These are phyloP conservation scores for Knoxia roxburghii DNA, from an alignment of 257 asterid genomes.

Conservation along the genomic window DNA sequence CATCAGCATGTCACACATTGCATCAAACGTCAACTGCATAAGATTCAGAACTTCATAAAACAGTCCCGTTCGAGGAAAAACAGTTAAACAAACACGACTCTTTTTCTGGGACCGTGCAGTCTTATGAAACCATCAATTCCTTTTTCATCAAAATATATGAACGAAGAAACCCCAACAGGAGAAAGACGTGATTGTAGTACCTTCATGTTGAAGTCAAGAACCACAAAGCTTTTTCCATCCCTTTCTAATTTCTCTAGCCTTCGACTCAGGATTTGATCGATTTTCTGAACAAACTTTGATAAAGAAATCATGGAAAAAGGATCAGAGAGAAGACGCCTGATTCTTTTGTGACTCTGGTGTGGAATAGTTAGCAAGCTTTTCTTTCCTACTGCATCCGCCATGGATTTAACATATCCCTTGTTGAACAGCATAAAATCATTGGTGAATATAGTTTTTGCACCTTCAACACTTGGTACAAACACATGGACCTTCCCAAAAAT, in stretches of 20 bases:
- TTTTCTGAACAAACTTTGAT: constrained; percentile 36
- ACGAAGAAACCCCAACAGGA: no score
- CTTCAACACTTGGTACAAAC: constrained; percentile 49
- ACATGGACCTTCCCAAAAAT: constrained; percentile 47
- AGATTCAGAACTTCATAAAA: background rate
- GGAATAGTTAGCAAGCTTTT: constrained; percentile 48
- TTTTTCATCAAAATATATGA: no score
- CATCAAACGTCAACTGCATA: constrained; percentile 49
- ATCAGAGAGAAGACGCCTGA: constrained; percentile 41
- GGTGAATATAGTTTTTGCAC: constrained; percentile 36
- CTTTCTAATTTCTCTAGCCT: constrained; percentile 33
- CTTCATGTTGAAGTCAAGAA: constrained; percentile 54
- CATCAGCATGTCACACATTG: constrained; percentile 47
- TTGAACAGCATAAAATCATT: constrained; percentile 49
- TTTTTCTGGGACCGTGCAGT: no score
- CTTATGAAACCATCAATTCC: no score
- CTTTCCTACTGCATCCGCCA: constrained; percentile 53
- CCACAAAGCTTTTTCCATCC: constrained; percentile 39
- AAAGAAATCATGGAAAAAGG: constrained; percentile 58
- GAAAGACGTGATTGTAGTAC: constrained; percentile 15
- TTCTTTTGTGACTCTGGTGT: constrained; percentile 37
- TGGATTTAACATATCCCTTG: constrained; percentile 51
- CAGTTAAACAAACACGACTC: no score
- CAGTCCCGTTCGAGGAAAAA: no score
- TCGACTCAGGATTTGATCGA: constrained; percentile 31